phyloP scores from a whole-genome alignment of 371 early-diverging fungal species.

The Hamiltosporidium tvaerminnensis region DNA sequence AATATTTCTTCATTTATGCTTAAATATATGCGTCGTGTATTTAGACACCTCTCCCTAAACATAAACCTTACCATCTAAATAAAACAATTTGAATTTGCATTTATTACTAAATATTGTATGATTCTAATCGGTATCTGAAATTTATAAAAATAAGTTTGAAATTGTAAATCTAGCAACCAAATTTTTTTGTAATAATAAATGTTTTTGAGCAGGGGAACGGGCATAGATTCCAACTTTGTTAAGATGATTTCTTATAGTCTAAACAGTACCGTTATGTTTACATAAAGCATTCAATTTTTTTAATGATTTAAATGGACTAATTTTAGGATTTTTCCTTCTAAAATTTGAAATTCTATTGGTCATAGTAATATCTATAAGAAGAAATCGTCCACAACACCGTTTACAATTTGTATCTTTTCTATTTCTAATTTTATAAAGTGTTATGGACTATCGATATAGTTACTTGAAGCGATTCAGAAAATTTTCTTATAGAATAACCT shows the following conservation, averaged over 20 bases:
- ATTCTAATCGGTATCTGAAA: neutral
- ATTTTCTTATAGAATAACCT: too few species aligned
- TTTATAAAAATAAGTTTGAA: neutral
- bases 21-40: too few species aligned
- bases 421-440: too few species aligned
- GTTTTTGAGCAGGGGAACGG: neutral
- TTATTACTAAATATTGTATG: neutral
- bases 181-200: neutral
- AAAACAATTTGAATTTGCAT: conserved; percentile 3
- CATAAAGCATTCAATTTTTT: neutral
- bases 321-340: too few species aligned
- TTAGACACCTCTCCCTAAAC: neutral
- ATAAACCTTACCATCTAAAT: neutral
- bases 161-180: neutral
- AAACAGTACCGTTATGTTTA: neutral
- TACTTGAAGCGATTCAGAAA: too few species aligned
- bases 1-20: too few species aligned
- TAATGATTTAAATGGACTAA: too few species aligned
- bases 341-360: too few species aligned
- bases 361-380: too few species aligned
- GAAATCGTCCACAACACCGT: too few species aligned
- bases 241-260: neutral
- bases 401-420: too few species aligned
- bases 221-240: neutral
- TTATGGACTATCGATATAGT: too few species aligned